These are phyloP conservation scores for Juglanconis sp. DNA, from an alignment of 2,329 filamentous ascomycete species.

Conservation along the genomic window DNA sequence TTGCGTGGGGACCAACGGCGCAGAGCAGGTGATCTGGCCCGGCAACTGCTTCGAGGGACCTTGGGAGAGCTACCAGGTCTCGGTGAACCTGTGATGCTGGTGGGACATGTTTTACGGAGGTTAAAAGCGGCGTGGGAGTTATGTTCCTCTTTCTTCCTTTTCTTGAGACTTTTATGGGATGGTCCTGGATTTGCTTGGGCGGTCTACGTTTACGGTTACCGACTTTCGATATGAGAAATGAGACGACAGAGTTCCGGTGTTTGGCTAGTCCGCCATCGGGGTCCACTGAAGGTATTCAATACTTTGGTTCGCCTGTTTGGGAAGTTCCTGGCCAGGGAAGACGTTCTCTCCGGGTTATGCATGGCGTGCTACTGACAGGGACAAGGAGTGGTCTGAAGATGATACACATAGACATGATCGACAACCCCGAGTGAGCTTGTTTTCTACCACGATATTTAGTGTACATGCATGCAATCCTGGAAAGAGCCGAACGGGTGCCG, in stretches of 20 bases:
- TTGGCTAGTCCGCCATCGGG: neutral
- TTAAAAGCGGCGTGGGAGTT: neutral
- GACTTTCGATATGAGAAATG: neutral
- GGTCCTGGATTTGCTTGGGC: too few relatives aligned
- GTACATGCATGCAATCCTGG: too few relatives aligned
- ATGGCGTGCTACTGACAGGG: too few relatives aligned
- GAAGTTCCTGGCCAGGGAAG: neutral
- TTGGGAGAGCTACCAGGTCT: slow-evolving; percentile 4
- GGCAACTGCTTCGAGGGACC: slow-evolving; percentile 2
- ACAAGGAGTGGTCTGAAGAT: too few relatives aligned
- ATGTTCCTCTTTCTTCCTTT: too few relatives aligned
- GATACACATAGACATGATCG: too few relatives aligned
- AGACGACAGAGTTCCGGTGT: neutral
- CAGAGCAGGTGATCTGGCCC: neutral
- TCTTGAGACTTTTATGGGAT: too few relatives aligned
- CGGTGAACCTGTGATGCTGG: slow-evolving; percentile 5
- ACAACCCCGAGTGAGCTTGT: too few relatives aligned
- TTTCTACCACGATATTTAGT: too few relatives aligned
- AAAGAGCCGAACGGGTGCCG: too few relatives aligned
- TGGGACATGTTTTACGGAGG: neutral
- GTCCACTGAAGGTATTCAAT: neutral
- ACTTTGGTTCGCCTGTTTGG: neutral
- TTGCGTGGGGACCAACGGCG: neutral
- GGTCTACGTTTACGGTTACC: neutral
- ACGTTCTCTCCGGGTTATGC: too few relatives aligned